phyloP scores from a whole-genome alignment of 1,284 basidiomycete genomes.

The Paramarasmius palmivorus region DNA sequence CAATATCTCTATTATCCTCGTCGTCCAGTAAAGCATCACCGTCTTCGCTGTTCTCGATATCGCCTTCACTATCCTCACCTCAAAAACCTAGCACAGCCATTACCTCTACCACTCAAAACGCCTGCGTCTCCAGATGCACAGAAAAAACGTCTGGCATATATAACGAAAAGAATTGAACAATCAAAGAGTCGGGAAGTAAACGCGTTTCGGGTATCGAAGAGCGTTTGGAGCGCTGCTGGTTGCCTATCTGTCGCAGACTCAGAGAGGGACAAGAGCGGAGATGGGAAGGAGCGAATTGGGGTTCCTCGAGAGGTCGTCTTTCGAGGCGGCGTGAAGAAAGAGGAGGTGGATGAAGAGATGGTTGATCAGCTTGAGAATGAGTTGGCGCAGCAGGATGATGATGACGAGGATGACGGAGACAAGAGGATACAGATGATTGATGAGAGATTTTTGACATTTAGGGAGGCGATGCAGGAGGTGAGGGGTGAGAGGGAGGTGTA shows the following conservation, averaged over 20 bases:
- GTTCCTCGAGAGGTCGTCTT: not conserved
- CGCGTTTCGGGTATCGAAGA: not conserved
- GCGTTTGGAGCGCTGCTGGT: conserved; percentile 7
- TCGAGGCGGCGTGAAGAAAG: not conserved
- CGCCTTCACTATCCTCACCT: conserved; percentile 2
- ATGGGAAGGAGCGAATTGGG: conserved; percentile 1
- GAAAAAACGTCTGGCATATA: conserved; percentile 14
- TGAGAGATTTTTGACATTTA: not conserved
- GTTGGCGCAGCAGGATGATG: not conserved
- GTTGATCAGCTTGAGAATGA: conserved; percentile 15
- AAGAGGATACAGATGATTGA: not conserved
- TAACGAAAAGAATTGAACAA: conserved; percentile 14
- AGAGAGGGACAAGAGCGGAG: no score
- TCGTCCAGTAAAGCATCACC: not conserved
- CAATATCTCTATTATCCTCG: not conserved
- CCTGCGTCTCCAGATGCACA: conserved; percentile 13
- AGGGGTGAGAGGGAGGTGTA: no score
- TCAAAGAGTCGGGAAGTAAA: conserved; percentile 9
- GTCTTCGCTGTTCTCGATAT: not conserved
- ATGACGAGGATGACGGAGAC: not conserved
- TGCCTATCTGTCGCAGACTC: no score
- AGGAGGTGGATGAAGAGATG: conserved; percentile 13
- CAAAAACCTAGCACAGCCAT: not conserved
- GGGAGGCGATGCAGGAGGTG: conserved; percentile 7
- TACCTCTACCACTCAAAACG: not conserved